Evolutionary conservation across 345 rosid species (phyloP).

Genomic region (Punica granatum): DNA sequence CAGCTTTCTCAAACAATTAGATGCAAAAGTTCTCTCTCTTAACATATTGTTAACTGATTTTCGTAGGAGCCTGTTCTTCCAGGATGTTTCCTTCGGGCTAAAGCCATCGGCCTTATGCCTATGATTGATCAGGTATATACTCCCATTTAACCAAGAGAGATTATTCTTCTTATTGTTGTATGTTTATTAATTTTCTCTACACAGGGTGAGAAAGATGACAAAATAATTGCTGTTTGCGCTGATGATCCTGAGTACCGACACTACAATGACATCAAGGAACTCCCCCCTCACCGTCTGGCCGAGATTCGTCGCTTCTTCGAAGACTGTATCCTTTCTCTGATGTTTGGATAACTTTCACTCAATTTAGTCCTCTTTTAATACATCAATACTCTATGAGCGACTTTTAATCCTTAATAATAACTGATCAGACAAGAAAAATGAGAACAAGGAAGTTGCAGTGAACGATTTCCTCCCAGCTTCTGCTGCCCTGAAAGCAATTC

Average conservation of each 20-base stretch:
- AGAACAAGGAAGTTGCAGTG: conserved; percentile 86
- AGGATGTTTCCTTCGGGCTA: conserved; percentile 91
- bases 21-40: not conserved
- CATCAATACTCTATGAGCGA: not conserved
- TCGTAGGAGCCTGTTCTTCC: conserved; percentile 72
- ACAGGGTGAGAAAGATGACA: conserved; percentile 98
- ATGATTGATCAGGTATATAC: conserved; percentile 91
- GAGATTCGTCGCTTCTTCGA: conserved; percentile 57
- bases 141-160: not conserved
- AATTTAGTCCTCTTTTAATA: not conserved
- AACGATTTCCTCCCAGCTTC: conserved; percentile 79
- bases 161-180: not conserved
- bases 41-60: not conserved
- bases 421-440: conserved; percentile 42
- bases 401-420: conserved; percentile 17
- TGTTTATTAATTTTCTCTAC: not conserved
- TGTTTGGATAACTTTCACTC: not conserved
- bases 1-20: not conserved
- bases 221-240: conserved; percentile 52
- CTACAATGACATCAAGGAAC: conserved; percentile 41
- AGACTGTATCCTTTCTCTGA: conserved; percentile 35
- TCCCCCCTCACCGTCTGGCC: conserved; percentile 49
- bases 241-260: conserved; percentile 52
- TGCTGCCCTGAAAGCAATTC: conserved; percentile 67
- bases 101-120: conserved; percentile 98